Evolutionary conservation across 2,329 filamentous ascomycete genomes (phyloP).

Genomic region (Fusarium foetens): DNA sequence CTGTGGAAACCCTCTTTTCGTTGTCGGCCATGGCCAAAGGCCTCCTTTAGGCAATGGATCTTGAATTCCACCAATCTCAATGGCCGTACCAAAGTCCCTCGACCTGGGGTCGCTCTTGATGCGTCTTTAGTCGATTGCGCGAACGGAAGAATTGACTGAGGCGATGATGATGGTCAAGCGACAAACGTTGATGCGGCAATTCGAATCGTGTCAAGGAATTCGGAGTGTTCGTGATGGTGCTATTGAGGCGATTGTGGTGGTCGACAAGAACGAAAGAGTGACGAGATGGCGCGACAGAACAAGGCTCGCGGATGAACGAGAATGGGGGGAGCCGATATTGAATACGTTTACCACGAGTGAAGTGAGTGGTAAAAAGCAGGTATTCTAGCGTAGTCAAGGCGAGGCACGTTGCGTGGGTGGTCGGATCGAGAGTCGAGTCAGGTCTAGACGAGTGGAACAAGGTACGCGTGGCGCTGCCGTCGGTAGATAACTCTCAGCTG

Average conservation of each 20-base stretch:
- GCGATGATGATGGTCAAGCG: neutral
- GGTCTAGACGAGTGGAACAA: conserved; percentile 13
- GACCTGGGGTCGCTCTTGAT: conserved; percentile 18
- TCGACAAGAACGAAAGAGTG: conserved; percentile 6
- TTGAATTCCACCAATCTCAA: conserved; percentile 38
- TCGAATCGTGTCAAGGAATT: conserved; percentile 2
- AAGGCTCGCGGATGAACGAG: neutral
- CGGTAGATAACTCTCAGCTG: neutral
- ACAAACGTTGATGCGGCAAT: neutral
- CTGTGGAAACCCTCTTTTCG: conserved; percentile 43
- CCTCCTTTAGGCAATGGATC: conserved; percentile 30
- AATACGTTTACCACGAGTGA: neutral
- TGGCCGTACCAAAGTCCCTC: conserved; percentile 5
- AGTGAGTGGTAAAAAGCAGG: conserved; percentile 17
- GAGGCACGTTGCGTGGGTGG: conserved; percentile 15
- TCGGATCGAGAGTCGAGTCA: conserved; percentile 15
- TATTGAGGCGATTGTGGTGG: neutral
- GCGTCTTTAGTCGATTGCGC: conserved; percentile 7
- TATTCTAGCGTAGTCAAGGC: conserved; percentile 1
- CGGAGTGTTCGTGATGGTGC: neutral
- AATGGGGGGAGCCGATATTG: conserved; percentile 18
- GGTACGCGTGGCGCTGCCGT: conserved; percentile 33
- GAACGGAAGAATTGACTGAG: conserved; percentile 2
- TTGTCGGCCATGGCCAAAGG: conserved; percentile 47
- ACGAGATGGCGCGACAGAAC: conserved; percentile 5